Conservation (phyloP, 352 stramenopile species). For the Aphanomyces euteiches region DNA sequence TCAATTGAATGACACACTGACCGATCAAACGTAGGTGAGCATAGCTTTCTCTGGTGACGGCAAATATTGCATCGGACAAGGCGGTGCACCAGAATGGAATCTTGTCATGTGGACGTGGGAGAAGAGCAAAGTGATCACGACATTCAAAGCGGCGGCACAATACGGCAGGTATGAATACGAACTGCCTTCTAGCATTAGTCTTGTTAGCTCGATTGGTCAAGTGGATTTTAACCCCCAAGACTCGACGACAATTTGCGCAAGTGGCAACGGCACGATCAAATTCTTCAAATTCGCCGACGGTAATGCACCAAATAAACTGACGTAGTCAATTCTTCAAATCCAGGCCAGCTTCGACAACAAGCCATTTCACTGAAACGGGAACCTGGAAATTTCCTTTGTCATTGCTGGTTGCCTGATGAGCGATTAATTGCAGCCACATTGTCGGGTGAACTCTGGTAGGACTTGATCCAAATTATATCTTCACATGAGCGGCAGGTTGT, state of each 20-base stretch:
- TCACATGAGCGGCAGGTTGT: constrained; percentile 41
- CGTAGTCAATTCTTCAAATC: not conserved
- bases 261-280: constrained; percentile 84
- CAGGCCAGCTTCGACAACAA: constrained; percentile 63
- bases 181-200: not conserved
- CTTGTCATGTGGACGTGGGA: constrained; percentile 91
- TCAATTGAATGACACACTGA: constrained; percentile 1
- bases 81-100: constrained; percentile 85
- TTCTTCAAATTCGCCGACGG: constrained; percentile 86
- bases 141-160: constrained; percentile 53
- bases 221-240: constrained; percentile 89
- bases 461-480: not conserved
- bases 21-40: constrained; percentile 35
- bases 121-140: constrained; percentile 85
- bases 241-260: constrained; percentile 77
- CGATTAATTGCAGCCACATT: constrained; percentile 86
- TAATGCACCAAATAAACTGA: not conserved
- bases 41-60: constrained; percentile 88
- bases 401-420: constrained; percentile 91
- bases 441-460: constrained; percentile 76
- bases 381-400: constrained; percentile 82
- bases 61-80: constrained; percentile 88
- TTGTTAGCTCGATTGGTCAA: constrained; percentile 66
- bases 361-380: constrained; percentile 68
- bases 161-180: constrained; percentile 18